phyloP scores from a whole-genome alignment of 352 stramenopile species.

The Pythium monospermum region DNA sequence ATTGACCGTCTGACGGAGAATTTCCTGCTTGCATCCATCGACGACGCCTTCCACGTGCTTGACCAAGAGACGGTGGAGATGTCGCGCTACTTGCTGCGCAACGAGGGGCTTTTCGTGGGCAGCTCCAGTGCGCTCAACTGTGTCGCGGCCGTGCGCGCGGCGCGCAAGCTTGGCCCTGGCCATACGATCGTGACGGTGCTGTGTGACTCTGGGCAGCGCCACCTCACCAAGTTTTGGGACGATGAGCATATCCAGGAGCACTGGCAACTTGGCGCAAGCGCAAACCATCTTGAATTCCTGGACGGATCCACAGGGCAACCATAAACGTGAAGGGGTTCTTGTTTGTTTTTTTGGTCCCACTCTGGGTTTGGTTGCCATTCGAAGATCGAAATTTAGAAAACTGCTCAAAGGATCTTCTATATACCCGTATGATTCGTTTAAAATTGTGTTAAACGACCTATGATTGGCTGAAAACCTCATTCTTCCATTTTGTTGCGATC shows the following conservation, averaged over 20 bases:
- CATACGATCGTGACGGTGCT: constrained; percentile 85
- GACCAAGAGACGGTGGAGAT: constrained; percentile 97
- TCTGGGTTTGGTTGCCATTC: constrained; percentile 5
- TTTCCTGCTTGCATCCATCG: constrained; percentile 88
- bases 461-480: constrained; percentile 9
- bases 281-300: constrained; percentile 64
- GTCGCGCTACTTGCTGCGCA: constrained; percentile 93
- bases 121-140: constrained; percentile 86
- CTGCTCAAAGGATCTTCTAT: constrained; percentile 8
- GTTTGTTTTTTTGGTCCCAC: too few relatives aligned
- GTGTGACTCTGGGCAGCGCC: constrained; percentile 86
- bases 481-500: constrained; percentile 5
- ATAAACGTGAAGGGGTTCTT: too few relatives aligned
- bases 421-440: constrained; percentile 5
- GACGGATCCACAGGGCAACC: constrained; percentile 63
- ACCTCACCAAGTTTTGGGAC: constrained; percentile 89
- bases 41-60: constrained; percentile 85
- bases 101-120: constrained; percentile 96
- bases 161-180: constrained; percentile 68
- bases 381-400: constrained; percentile 17
- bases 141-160: constrained; percentile 68
- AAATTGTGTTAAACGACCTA: not conserved
- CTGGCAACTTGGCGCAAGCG: constrained; percentile 57
- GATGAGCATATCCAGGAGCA: constrained; percentile 61
- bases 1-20: constrained; percentile 97